Conservation (phyloP, 73 alveolate species). For the Tetrahymena borealis region DNA sequence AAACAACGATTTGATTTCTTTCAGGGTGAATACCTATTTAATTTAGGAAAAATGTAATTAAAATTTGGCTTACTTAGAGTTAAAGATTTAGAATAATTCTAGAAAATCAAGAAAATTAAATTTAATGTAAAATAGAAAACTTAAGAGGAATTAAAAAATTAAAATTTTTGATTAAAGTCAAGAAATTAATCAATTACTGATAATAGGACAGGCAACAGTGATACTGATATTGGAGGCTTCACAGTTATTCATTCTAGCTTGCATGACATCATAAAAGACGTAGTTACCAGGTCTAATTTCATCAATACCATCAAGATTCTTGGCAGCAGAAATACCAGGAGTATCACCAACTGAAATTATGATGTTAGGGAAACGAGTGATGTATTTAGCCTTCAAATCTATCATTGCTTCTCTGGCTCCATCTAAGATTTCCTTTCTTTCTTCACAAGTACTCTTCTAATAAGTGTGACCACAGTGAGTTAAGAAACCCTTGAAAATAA, state of each 20-base stretch:
- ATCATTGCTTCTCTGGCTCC: not conserved
- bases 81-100: not conserved
- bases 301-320: not conserved
- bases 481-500: not conserved
- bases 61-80: too few species aligned
- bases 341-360: not conserved
- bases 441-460: not conserved
- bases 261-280: not conserved
- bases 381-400: not conserved
- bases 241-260: not conserved
- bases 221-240: not conserved
- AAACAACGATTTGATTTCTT: not conserved
- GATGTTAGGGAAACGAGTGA: not conserved
- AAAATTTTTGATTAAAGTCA: not conserved
- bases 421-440: not conserved
- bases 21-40: slow-evolving; percentile 1
- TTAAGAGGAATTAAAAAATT: not conserved
- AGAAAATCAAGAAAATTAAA: not conserved
- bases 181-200: not conserved
- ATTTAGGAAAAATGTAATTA: too few species aligned
- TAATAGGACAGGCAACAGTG: not conserved
- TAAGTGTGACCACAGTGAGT: not conserved
- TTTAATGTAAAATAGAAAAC: not conserved
- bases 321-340: not conserved
- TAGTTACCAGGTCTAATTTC: not conserved